A percentile compares a stretch with the other conserved stretches of the same genome.
Evolutionary conservation across 2,329 filamentous ascomycete genomes (phyloP).

Genomic region (Fonsecaea pugnacius): DNA sequence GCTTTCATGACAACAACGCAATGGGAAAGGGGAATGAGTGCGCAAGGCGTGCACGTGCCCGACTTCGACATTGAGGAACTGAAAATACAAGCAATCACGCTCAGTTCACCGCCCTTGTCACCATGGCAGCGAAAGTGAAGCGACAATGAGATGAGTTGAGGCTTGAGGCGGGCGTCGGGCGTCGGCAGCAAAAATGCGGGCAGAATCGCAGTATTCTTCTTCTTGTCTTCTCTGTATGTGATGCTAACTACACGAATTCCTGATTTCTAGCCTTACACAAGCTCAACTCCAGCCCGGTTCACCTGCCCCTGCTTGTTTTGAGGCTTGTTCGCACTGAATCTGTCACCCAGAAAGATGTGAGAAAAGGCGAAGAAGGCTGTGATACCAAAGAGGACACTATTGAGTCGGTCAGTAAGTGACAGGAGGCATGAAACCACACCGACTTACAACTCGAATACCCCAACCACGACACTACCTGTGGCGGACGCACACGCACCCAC

Average conservation of each 20-base stretch:
- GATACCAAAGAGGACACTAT: slow-evolving; percentile 24
- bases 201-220: not conserved
- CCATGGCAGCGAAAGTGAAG: not conserved
- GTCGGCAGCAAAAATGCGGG: not conserved
- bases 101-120: not conserved
- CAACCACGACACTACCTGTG: slow-evolving; percentile 59
- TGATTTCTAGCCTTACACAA: slow-evolving; percentile 14
- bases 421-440: slow-evolving; percentile 1
- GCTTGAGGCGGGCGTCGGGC: not conserved
- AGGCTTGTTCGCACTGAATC: slow-evolving; percentile 18
- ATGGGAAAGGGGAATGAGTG: not conserved
- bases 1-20: not conserved
- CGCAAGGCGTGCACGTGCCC: not conserved
- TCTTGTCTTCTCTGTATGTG: not conserved
- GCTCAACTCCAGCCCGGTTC: slow-evolving; percentile 26
- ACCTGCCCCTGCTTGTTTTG: slow-evolving; percentile 15
- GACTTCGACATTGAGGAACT: not conserved
- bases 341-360: slow-evolving; percentile 32
- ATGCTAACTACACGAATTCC: not conserved
- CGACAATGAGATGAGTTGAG: not conserved
- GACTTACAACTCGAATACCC: slow-evolving; percentile 54
- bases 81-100: not conserved
- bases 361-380: slow-evolving; percentile 32
- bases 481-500: slow-evolving; percentile 62
- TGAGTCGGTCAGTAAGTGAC: not conserved